These are phyloP conservation scores for Trichocladium uniseriatum DNA, from an alignment of 495 filamentous ascomycete genomes.

Conservation along the genomic window DNA sequence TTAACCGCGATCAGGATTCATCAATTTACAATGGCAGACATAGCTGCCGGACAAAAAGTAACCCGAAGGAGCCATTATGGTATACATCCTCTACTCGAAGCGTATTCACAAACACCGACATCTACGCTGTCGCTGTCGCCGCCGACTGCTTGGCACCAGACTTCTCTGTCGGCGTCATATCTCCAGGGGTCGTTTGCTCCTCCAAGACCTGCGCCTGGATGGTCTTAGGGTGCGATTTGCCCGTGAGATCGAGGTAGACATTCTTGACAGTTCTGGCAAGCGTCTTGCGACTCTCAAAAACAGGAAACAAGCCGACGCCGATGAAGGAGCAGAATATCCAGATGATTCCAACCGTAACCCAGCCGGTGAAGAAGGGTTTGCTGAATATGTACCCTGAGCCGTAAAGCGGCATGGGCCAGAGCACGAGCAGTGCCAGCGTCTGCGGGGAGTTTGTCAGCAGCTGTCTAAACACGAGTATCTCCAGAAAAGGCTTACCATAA, in stretches of 20 bases:
- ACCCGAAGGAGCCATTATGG: too few relatives aligned
- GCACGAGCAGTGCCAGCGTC: constrained; percentile 66
- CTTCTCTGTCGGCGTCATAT: constrained; percentile 28
- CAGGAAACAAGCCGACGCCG: constrained; percentile 71
- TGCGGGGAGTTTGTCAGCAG: not conserved
- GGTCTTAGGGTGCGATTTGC: constrained; percentile 40
- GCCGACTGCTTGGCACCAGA: constrained; percentile 13
- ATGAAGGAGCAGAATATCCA: constrained; percentile 73
- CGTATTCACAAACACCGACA: too few relatives aligned
- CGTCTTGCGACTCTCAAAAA: constrained; percentile 70
- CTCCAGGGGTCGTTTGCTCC: constrained; percentile 14
- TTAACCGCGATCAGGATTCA: too few relatives aligned
- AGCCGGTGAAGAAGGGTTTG: constrained; percentile 87
- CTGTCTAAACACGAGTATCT: not conserved
- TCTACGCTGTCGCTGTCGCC: too few relatives aligned
- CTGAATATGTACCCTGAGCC: constrained; percentile 79
- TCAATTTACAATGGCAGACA: too few relatives aligned
- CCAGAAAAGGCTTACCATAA: constrained; percentile 35
- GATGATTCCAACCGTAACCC: constrained; percentile 75
- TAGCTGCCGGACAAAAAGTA: too few relatives aligned
- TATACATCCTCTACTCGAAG: too few relatives aligned
- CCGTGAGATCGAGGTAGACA: constrained; percentile 61
- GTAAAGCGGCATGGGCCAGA: constrained; percentile 97
- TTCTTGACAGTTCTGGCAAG: constrained; percentile 54
- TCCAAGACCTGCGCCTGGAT: constrained; percentile 26